These are phyloP conservation scores for Apostasia shenzhenica DNA, from an alignment of 106 monocot genomes.

Conservation along the genomic window DNA sequence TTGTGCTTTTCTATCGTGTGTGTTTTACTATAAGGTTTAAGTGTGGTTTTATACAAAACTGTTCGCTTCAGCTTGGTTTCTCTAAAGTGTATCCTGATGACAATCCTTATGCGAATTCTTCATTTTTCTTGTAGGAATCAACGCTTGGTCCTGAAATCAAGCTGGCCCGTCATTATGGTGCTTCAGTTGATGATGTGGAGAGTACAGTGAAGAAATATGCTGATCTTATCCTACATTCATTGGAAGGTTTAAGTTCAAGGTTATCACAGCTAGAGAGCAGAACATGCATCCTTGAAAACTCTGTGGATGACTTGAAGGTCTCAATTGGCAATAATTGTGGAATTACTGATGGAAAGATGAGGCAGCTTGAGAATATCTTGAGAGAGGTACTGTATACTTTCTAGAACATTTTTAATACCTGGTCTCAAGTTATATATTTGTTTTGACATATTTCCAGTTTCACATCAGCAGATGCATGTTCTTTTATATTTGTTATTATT, in stretches of 20 bases:
- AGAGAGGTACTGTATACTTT: slow-evolving; percentile 36
- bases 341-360: slow-evolving; percentile 55
- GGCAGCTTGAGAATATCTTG: slow-evolving; percentile 61
- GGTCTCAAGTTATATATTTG: too few relatives aligned
- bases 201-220: slow-evolving; percentile 54
- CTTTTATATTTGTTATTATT: too few relatives aligned
- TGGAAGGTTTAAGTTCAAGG: slow-evolving; percentile 66
- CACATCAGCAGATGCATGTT: too few relatives aligned
- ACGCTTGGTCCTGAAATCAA: neutral
- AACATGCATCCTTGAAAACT: slow-evolving; percentile 48
- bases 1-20: too few relatives aligned
- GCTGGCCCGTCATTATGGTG: slow-evolving; percentile 16
- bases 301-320: slow-evolving; percentile 53
- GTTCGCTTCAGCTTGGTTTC: neutral
- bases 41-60: neutral
- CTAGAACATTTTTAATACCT: neutral
- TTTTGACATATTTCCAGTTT: too few relatives aligned
- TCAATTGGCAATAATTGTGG: slow-evolving; percentile 35
- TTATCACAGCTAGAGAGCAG: slow-evolving; percentile 57
- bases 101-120: neutral
- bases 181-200: slow-evolving; percentile 46
- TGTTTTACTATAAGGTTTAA: too few relatives aligned
- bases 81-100: neutral
- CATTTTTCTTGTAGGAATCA: neutral
- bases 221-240: slow-evolving; percentile 44